phyloP scores from a whole-genome alignment of 805 yeast species.

The Yarrowia sp. region DNA sequence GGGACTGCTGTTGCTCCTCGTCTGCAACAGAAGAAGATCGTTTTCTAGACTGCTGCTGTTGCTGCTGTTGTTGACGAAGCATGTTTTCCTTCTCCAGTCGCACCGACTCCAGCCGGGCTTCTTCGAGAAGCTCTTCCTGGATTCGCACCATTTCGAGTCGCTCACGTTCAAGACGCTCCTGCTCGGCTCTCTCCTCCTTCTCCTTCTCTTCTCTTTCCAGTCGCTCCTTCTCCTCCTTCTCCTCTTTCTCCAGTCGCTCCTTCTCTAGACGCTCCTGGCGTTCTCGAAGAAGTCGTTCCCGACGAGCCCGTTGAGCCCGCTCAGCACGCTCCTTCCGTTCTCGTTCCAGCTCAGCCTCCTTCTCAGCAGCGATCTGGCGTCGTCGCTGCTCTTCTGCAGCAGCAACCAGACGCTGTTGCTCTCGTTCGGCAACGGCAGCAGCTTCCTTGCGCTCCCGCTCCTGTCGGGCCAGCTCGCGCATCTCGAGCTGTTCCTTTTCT shows the following conservation, averaged over 20 bases:
- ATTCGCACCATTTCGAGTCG: background rate
- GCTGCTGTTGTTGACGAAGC: background rate
- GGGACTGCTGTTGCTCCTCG: constrained; percentile 1
- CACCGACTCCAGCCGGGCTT: constrained; percentile 1
- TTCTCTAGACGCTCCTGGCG: constrained; percentile 3
- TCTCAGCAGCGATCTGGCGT: background rate
- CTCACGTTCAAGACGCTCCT: background rate
- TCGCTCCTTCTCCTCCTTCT: background rate
- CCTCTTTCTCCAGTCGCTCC: background rate
- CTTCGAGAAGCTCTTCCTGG: constrained; percentile 18
- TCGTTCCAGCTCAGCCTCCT: background rate
- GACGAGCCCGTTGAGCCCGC: constrained; percentile 13
- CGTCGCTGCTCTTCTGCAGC: constrained; percentile 13
- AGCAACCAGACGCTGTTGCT: background rate
- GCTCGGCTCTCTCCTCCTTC: background rate
- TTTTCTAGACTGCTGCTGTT: background rate
- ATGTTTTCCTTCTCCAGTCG: constrained; percentile 11
- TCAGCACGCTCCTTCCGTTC: constrained; percentile 17
- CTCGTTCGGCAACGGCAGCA: background rate
- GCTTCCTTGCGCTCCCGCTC: constrained; percentile 6
- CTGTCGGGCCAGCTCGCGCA: background rate
- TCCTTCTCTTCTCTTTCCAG: background rate
- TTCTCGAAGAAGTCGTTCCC: background rate
- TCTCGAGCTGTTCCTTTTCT: background rate
- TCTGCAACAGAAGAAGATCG: background rate